Base-by-base conservation (phyloP, 2,329 filamentous ascomycete species). In the Orbilia oligospora region DNA sequence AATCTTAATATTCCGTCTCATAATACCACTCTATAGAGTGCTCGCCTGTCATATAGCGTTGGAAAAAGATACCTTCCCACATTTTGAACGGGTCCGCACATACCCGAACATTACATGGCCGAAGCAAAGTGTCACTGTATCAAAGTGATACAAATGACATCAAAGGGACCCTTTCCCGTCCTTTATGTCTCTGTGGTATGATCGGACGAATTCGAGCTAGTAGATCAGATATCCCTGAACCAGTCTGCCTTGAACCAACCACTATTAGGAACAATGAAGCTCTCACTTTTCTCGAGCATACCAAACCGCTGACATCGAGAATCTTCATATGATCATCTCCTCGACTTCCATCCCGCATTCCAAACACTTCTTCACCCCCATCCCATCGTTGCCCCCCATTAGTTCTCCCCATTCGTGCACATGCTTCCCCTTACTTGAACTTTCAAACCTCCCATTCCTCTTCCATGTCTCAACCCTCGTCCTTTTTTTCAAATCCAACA, bases 391-490 rank as follows among this genome's bases (percentile, higher is more conserved):
- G 80, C 90, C 90, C 51, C 91, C 90, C 6, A 95, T 88, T 38
- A 90, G 86, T 76, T 90, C 87, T 0, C 90, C 91, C 88, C 96
- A 99, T 84, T 97, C 92, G 86, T 99, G 96, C 66, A 94, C 91
- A 87, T 99, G 96, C 82, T 89, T 92, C 89, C 89, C 5, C 87
- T 6, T 86, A 87, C 5, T 84, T 84, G 16, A 85, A 85, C 0
- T 85, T 85, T 16, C 87, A 87, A 55, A 85, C 86, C 70, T 88
- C 89, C 69, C 88, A 81, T 91, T 91, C 63, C 94, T 87, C 70
- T 94, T 89, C 82, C 95, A 97, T 0, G 94, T 93, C 81, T 98
- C 96, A 0, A 97, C 94, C 55, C 94, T 88, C 12, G 96, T 99
- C 84, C 94, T 91, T 85, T 95, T 94, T 87, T 98, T 99, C 80